These are phyloP conservation scores for Arabis alpina DNA, from an alignment of 345 rosid species.

Conservation along the genomic window DNA sequence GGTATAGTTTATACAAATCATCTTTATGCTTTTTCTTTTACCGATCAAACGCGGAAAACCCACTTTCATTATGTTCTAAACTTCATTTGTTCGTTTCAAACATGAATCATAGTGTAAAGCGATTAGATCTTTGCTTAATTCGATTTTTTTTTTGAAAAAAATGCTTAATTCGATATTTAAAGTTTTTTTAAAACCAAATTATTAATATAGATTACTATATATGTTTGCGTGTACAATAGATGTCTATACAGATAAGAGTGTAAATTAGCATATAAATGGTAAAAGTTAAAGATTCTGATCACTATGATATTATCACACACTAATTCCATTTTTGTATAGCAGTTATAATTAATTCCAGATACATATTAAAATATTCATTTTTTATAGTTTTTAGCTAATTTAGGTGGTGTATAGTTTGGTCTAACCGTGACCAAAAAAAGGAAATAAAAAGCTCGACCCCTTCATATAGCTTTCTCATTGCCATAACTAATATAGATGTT, in stretches of 20 bases:
- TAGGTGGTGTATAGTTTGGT: background rate
- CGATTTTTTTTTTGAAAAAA: background rate
- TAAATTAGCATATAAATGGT: background rate
- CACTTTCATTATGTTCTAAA: slow-evolving; percentile 24
- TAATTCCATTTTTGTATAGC: background rate
- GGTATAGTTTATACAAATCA: background rate
- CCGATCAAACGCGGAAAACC: slow-evolving; percentile 27
- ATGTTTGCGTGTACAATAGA: slow-evolving; percentile 2
- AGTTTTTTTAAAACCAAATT: slow-evolving; percentile 13
- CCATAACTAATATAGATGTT: too few relatives aligned
- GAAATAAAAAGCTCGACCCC: too few relatives aligned
- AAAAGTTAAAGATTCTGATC: background rate
- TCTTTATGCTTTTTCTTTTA: slow-evolving; percentile 32
- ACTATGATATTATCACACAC: slow-evolving; percentile 4
- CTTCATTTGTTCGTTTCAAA: slow-evolving; percentile 35
- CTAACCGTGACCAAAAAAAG: background rate
- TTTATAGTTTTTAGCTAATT: background rate
- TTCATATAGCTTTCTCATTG: too few relatives aligned
- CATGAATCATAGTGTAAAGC: slow-evolving; percentile 29
- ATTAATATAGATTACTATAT: background rate
- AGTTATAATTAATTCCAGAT: background rate
- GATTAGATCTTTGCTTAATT: slow-evolving; percentile 15
- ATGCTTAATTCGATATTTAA: background rate
- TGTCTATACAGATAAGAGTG: background rate
- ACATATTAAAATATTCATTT: background rate